phyloP scores from a whole-genome alignment of 495 filamentous ascomycete species.

The Penicillium roqueforti region DNA sequence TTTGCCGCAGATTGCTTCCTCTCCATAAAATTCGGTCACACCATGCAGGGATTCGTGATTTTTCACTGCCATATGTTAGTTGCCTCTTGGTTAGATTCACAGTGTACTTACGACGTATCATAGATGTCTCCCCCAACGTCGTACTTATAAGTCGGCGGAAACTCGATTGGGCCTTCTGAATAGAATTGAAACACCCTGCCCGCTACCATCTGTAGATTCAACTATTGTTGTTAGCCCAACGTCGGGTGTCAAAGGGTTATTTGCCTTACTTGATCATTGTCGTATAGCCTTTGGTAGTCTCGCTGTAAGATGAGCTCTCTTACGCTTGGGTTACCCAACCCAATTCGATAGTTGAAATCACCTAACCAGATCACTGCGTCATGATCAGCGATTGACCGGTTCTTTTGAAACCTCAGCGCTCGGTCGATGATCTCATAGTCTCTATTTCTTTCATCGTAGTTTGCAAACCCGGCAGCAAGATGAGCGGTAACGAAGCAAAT shows the following conservation, averaged over 20 bases:
- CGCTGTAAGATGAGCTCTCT: conserved; percentile 63
- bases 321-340: conserved; percentile 73
- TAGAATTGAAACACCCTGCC: conserved; percentile 87
- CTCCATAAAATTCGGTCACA: conserved; percentile 88
- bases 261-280: conserved; percentile 77
- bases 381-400: conserved; percentile 85
- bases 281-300: conserved; percentile 76
- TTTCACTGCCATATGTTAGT: conserved; percentile 57
- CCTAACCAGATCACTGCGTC: conserved; percentile 96
- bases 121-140: conserved; percentile 83
- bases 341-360: conserved; percentile 98
- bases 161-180: conserved; percentile 78
- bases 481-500: conserved; percentile 97
- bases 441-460: conserved; percentile 91
- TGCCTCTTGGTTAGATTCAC: neutral
- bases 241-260: neutral
- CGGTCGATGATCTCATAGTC: conserved; percentile 88
- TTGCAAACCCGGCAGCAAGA: conserved; percentile 92
- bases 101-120: conserved; percentile 73
- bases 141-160: conserved; percentile 93
- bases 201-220: conserved; percentile 94
- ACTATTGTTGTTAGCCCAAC: conserved; percentile 39
- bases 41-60: conserved; percentile 93
- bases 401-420: conserved; percentile 85
- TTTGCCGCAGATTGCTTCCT: conserved; percentile 76